phyloP scores from a whole-genome alignment of 2,329 filamentous ascomycete species.

The Pyricularia grisea region DNA sequence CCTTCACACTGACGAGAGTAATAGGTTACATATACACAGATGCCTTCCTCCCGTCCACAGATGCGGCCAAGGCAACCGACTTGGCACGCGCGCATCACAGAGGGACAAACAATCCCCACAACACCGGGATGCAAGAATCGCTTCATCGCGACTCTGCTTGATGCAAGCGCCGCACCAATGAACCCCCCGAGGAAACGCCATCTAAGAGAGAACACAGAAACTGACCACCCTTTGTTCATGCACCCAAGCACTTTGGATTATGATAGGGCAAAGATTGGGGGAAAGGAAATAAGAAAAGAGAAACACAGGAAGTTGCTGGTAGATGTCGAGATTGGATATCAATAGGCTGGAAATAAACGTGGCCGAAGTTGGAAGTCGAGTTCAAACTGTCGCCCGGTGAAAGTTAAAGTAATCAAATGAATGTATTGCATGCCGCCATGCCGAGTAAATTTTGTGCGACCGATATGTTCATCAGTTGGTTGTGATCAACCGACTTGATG shows the following conservation, averaged over 20 bases:
- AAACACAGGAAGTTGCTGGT: conserved; percentile 4
- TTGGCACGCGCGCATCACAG: neutral
- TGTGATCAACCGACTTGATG: neutral
- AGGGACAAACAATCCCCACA: neutral
- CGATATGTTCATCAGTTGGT: neutral
- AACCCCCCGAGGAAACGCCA: neutral
- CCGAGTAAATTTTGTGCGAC: neutral
- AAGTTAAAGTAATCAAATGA: neutral
- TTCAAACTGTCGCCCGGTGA: neutral
- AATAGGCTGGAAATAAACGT: neutral
- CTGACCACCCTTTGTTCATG: neutral
- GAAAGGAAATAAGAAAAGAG: neutral
- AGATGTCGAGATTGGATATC: neutral
- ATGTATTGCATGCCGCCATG: neutral
- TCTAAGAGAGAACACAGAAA: neutral
- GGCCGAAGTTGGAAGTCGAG: neutral
- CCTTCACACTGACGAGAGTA: neutral
- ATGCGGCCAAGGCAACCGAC: neutral
- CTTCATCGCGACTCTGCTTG: neutral
- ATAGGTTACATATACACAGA: neutral
- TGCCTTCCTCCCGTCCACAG: neutral
- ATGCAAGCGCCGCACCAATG: neutral
- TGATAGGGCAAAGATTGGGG: neutral
- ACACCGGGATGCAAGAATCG: neutral
- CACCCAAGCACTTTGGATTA: conserved; percentile 5